phyloP scores from a whole-genome alignment of 441 rosid species.

The Eutrema salsugineum region DNA sequence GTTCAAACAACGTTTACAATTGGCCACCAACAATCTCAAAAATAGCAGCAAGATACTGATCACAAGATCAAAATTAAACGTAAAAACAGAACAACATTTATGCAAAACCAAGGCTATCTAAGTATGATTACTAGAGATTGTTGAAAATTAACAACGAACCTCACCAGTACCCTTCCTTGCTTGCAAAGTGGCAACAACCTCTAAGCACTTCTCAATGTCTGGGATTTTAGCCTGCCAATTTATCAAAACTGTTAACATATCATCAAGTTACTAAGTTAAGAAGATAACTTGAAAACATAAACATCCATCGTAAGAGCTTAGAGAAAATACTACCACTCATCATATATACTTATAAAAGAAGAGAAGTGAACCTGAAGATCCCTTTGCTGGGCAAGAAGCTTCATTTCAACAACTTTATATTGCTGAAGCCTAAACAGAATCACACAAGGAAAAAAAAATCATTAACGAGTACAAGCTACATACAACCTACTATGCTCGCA shows the following conservation, averaged over 20 bases:
- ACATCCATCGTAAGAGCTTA: neutral
- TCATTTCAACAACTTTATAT: conserved; percentile 90
- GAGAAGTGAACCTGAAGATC: conserved; percentile 64
- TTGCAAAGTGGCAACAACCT: conserved; percentile 74
- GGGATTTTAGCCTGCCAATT: conserved; percentile 78
- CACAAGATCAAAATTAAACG: neutral
- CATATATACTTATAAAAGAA: neutral
- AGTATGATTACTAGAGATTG: neutral
- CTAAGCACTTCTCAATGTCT: conserved; percentile 87
- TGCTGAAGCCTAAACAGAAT: conserved; percentile 67
- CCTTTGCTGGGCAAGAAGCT: conserved; percentile 88
- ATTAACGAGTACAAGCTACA: neutral
- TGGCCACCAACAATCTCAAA: neutral
- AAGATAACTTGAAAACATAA: neutral
- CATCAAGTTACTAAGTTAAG: neutral
- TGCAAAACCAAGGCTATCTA: neutral
- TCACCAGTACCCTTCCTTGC: conserved; percentile 87
- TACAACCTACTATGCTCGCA: neutral
- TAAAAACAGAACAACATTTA: neutral
- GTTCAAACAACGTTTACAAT: neutral
- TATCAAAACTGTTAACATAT: neutral
- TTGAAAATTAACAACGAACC: conserved; percentile 48
- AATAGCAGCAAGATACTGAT: neutral
- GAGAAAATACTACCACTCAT: neutral
- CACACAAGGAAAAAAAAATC: neutral